Evolutionary conservation across 768 basidiomycete genomes (phyloP), one percentile per base, ranked within the genome.

Genomic region (Holtermannia corniformis): DNA sequence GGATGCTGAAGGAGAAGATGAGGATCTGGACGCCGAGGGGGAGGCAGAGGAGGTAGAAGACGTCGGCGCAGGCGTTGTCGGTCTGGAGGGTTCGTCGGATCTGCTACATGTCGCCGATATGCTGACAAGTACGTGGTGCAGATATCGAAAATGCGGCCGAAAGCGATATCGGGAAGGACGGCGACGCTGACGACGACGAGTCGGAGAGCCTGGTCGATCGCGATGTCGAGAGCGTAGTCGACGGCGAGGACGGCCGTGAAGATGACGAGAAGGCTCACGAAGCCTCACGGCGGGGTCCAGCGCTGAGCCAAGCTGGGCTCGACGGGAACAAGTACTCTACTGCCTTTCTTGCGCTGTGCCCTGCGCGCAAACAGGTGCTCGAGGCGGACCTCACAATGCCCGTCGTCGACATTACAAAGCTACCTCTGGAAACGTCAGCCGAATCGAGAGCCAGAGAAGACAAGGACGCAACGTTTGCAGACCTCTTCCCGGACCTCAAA

Each of bases 401-500:
- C 24, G 45, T 58, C 3, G 40, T 63, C 37, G 52, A 61, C 26
- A 49, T 57, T 25, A 22, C 53, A 21, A 52, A 61, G n/a, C 27
- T 62, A 32, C 46, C 32, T 37, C 32, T 37, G 32, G 32, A 37
- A 7, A 16, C 7, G 16, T n/a, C n/a, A n/a, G n/a, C n/a, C n/a
- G n/a, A n/a, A n/a, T n/a, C n/a, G n/a, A n/a, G n/a, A n/a, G 32
- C 32, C 10, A 7, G 16, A 7, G 10, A 47, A 13, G 46, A 25
- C 13, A 13, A 54, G 48, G 56, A 58, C 28, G 37, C 74, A 84
- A 22, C 77, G 1, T 23, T 64, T 12, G 59, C 79, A 1, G 78
- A 80, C 26, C 80, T 96, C 41, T 95, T 95, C 68, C 89, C 91
- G 0, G 93, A 95, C 51, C 78, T 93, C 11, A 61, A 61, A 0